Conservation (phyloP, 768 basidiomycete genomes). For the Cubamyces lactineus region DNA sequence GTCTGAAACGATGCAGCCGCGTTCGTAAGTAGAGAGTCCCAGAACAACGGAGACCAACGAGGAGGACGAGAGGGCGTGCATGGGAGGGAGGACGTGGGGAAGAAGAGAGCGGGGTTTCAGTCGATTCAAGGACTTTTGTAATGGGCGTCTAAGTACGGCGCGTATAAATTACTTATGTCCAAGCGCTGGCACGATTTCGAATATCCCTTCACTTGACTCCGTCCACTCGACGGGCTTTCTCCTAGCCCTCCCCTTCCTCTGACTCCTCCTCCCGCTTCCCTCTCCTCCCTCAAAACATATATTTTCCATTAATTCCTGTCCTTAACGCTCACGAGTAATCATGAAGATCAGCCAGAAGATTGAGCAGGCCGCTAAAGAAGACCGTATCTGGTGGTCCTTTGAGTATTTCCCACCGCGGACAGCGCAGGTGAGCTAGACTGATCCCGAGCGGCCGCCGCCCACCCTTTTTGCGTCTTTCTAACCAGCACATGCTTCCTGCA, state of each 20-base stretch:
- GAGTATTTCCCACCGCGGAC: constrained; percentile 98
- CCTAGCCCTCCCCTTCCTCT: constrained; percentile 11
- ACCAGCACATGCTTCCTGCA: constrained; percentile 35
- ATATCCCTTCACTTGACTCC: background rate
- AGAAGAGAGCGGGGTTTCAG: background rate
- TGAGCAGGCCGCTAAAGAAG: constrained; percentile 79
- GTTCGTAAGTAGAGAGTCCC: background rate
- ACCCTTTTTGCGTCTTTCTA: constrained; percentile 6
- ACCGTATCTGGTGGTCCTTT: constrained; percentile 96
- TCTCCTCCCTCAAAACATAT: constrained; percentile 9
- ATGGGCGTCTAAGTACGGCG: constrained; percentile 11
- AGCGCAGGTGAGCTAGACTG: constrained; percentile 67
- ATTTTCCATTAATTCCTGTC: constrained; percentile 18
- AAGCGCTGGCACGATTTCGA: constrained; percentile 15
- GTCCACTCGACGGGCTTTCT: background rate
- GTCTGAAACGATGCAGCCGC: no score
- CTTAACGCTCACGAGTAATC: constrained; percentile 28
- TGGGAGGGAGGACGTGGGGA: background rate
- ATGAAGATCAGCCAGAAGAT: constrained; percentile 99
- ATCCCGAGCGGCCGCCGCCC: constrained; percentile 7
- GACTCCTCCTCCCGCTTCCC: constrained; percentile 11
- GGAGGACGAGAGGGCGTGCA: background rate
- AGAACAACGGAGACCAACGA: background rate
- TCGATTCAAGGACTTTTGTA: background rate
- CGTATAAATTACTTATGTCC: background rate